Base-by-base conservation (phyloP, 2,329 filamentous ascomycete genomes). In the Ophiocordyceps sinensis region DNA sequence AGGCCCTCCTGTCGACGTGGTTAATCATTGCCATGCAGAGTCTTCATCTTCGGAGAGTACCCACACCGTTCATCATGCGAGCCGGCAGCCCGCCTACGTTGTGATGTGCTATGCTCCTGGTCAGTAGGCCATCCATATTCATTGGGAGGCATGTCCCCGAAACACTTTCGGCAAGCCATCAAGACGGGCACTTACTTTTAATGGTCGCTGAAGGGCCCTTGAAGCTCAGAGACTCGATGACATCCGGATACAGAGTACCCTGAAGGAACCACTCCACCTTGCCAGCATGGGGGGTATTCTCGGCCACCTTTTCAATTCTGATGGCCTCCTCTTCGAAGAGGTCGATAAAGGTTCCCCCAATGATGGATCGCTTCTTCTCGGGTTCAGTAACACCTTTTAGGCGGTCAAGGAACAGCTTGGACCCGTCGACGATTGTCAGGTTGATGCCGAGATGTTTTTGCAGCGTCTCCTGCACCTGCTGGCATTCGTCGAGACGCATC, bases 331-430 rank as follows among this genome's bases (percentile, higher is more conserved):
- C 68, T 60, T 94, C 81, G 61, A 94, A 95, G 26, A 94, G 65
- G 51, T 70, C 71, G 47, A 70, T 69, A 44, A 58, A 71, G 35
- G 75, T 84, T 47, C 71, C 75, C 42, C 87, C 88, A 46, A 95
- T 95, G 52, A 95, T 79, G 65, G 94, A 94, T 42, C 88, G 73
- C 71, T 94, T 95, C 15, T 37, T 75, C 63, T 96, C 88, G 0
- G 89, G 88, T 28, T 79, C 85, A 0, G 65, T 67, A 23, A 94
- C 75, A 15, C 86, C 89, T 48, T 76, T 73, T 1, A 96, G 76
- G 21, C 78, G 71, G 28, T 66, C 65, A n/a, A 95, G 68, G 68
- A 96, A 96, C 23, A 74, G 66, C 45, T 93, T 70, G 10, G 73
- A 72, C 0, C 77, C 87, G 56, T 96, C 83, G 2, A 93, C 77